phyloP scores from a whole-genome alignment of 805 yeast genomes.

The Wickerhamiella musiphila region DNA sequence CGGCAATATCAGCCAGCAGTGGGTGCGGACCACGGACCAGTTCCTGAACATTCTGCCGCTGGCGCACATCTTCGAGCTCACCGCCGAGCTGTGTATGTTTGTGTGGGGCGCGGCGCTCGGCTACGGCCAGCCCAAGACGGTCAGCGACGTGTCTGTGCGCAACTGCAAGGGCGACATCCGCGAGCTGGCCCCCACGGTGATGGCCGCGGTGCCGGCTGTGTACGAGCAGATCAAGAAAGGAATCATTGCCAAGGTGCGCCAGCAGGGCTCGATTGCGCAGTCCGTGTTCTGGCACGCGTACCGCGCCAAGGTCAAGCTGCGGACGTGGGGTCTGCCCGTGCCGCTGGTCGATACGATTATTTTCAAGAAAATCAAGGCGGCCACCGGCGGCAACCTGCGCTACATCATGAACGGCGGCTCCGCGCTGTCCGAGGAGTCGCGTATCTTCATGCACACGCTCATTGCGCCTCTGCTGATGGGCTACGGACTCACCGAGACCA shows the following conservation, averaged over 20 bases:
- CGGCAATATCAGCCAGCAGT: constrained; percentile 35
- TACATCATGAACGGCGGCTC: constrained; percentile 81
- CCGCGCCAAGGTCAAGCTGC: constrained; percentile 50
- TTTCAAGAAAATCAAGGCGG: constrained; percentile 77
- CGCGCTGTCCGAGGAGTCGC: constrained; percentile 67
- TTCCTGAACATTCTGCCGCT: constrained; percentile 80
- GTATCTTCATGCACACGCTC: constrained; percentile 56
- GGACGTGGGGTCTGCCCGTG: constrained; percentile 56
- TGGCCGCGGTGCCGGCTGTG: constrained; percentile 98
- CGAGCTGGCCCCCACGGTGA: constrained; percentile 74
- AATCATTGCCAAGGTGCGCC: constrained; percentile 53
- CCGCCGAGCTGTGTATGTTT: constrained; percentile 60
- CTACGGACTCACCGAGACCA: constrained; percentile 92
- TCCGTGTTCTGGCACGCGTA: constrained; percentile 81
- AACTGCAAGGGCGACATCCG: constrained; percentile 81
- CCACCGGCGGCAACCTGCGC: constrained; percentile 83
- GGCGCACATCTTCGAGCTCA: constrained; percentile 91
- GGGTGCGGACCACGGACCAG: constrained; percentile 43
- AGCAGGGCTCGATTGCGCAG: constrained; percentile 48
- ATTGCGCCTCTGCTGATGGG: constrained; percentile 83
- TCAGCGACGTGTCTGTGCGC: constrained; percentile 62
- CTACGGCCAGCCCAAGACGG: constrained; percentile 83
- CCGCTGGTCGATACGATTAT: constrained; percentile 54
- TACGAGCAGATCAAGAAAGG: constrained; percentile 96
- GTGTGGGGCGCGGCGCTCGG: constrained; percentile 87